Percentiles rank a stretch among this genome's conserved stretches.
Evolutionary conservation across 306 rosid genomes (phyloP).

Genomic region (Dryas alaskensis): DNA sequence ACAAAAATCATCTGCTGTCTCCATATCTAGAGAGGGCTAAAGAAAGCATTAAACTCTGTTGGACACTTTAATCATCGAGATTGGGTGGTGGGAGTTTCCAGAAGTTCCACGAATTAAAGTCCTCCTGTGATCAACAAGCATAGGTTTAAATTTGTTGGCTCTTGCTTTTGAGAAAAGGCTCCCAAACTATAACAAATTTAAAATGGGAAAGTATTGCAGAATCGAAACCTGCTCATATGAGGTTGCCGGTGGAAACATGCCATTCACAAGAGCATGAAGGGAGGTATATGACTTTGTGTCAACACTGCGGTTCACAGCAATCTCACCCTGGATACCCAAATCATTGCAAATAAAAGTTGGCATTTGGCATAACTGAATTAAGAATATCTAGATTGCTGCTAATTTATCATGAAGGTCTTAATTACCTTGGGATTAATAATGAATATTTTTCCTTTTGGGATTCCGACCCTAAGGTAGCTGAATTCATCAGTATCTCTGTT

Average conservation of each 20-base stretch:
- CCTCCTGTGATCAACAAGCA: conserved; percentile 61
- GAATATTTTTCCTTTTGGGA: conserved; percentile 90
- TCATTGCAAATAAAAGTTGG: conserved; percentile 33
- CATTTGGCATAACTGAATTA: conserved; percentile 7
- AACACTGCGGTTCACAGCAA: conserved; percentile 68
- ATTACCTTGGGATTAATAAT: conserved; percentile 88
- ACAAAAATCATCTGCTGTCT: conserved; percentile 27
- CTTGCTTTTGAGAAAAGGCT: background rate
- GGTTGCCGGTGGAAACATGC: conserved; percentile 71
- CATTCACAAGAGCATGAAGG: conserved; percentile 83
- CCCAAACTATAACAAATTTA: background rate
- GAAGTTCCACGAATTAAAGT: conserved; percentile 89
- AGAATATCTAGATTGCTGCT: conserved; percentile 6
- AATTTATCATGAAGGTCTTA: conserved; percentile 16
- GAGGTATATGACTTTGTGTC: conserved; percentile 78
- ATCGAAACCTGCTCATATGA: conserved; percentile 69
- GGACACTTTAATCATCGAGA: conserved; percentile 39
- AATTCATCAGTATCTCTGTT: conserved; percentile 94
- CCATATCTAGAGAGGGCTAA: conserved; percentile 19
- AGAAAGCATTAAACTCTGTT: conserved; percentile 16
- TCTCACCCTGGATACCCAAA: conserved; percentile 69
- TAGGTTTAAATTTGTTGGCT: background rate
- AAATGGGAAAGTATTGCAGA: conserved; percentile 9
- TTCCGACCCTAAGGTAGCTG: conserved; percentile 94
- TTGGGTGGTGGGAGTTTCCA: conserved; percentile 71